Evolutionary conservation across 768 basidiomycete species (phyloP), one percentile per base, ranked within the genome.

Genomic region (Lepiota venenata): DNA sequence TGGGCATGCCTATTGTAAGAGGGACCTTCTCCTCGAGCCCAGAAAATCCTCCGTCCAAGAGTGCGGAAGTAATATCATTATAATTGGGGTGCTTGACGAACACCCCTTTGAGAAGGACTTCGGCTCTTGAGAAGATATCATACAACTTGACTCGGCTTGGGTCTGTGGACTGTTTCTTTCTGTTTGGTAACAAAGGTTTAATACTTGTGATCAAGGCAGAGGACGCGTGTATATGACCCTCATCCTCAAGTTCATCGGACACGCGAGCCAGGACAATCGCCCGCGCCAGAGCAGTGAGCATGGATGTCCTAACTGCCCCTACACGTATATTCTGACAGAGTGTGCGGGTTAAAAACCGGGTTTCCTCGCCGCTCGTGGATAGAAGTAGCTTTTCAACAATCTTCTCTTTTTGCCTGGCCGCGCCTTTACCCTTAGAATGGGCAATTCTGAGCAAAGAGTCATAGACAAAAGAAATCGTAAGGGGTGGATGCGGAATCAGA

Each of bases 351-450:
- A 96, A 74, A 62, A 84, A 97, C 25, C 93, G 80, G n/a, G 82
- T 78, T 70, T 97, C 92, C 68, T 96, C 94, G 20, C 93, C 94
- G 55, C 77, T 81, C 0, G 93, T 87, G 9, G 90, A 79, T 5
- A 96, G 80, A n/a, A 96, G 79, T 20, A 96, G 74, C 62, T 81
- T 87, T 64, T 93, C 85, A 1, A 93, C 86, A 15, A 91, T 74
- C 37, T 81, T 82, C 47, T 88, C 88, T 65, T 92, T 94, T 56
- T 82, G 76, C 60, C 82, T 88, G 2, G 81, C 77, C 38, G 90
- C 85, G 16, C 93, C 91, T 60, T 79, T 76, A 0, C 93, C 93
- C 67, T 83, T 91, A 39, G 82, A 76, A 10, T 67, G 64, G 1
- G 88, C 77, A 29, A 96, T 85, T 58, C 81, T 80, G 50, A 88